phyloP scores from a whole-genome alignment of 2,329 filamentous ascomycete species.

The Metarhizium robertsii region DNA sequence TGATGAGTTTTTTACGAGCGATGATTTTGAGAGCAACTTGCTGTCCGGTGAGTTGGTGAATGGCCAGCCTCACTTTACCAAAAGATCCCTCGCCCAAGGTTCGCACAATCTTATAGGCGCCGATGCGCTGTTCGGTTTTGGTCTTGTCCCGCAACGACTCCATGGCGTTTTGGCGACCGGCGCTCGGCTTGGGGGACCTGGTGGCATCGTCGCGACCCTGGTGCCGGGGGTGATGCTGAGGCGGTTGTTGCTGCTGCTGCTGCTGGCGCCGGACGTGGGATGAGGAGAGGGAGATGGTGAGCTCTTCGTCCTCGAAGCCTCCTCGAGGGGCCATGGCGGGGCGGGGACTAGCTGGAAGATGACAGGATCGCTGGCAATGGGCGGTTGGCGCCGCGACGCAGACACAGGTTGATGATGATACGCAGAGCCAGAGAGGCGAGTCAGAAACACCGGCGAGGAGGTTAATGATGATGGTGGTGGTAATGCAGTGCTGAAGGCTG shows the following conservation, averaged over 20 bases:
- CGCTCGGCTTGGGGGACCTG: slow-evolving; percentile 15
- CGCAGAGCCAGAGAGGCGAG: no score
- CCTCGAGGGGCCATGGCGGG: slow-evolving; percentile 40
- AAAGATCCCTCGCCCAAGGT: slow-evolving; percentile 96
- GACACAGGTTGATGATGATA: no score
- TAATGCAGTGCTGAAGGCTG: no score
- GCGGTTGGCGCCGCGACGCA: no score
- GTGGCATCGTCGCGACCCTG: slow-evolving; percentile 12
- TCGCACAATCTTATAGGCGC: slow-evolving; percentile 82
- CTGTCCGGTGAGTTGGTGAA: slow-evolving; percentile 84
- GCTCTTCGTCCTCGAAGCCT: slow-evolving; percentile 70
- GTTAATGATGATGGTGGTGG: no score
- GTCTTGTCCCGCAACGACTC: slow-evolving; percentile 31
- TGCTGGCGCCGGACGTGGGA: slow-evolving; percentile 49
- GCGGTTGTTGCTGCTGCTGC: slow-evolving; percentile 22
- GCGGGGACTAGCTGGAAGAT: no score
- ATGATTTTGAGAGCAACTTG: slow-evolving; percentile 98
- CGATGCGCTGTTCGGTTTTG: slow-evolving; percentile 74
- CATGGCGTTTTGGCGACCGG: slow-evolving; percentile 24
- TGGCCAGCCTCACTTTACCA: slow-evolving; percentile 95
- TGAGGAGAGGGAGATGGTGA: slow-evolving; percentile 65
- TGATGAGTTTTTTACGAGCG: slow-evolving; percentile 89
- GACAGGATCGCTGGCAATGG: no score
- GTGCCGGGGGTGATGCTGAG: slow-evolving; percentile 15
- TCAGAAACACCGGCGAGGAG: no score